Conservation (phyloP, 1,139 yeast species). For the Suhomyces bokatorum region DNA sequence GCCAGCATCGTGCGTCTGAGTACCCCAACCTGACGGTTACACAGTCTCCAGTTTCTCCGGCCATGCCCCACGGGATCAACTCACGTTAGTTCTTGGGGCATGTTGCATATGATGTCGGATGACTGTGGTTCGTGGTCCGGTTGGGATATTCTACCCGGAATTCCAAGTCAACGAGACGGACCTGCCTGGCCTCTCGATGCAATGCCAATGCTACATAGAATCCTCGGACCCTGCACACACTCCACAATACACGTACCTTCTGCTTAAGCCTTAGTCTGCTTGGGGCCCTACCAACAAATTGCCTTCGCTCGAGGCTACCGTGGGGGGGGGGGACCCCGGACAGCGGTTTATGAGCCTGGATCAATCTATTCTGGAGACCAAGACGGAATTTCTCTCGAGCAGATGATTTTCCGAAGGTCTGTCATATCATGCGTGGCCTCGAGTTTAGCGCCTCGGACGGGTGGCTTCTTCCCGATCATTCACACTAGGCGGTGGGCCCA, state of each 20-base stretch:
- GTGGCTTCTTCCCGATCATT: neutral
- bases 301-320: no score
- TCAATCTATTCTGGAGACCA: neutral
- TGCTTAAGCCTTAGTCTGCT: neutral
- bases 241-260: neutral
- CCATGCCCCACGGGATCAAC: slow-evolving; percentile 8
- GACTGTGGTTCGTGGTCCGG: neutral
- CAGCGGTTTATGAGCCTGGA: no score
- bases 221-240: no score
- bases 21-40: slow-evolving; percentile 10
- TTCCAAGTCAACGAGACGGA: no score
- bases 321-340: no score
- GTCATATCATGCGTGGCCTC: neutral
- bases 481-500: neutral
- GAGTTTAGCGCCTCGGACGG: neutral
- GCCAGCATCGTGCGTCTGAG: neutral
- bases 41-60: slow-evolving; percentile 17
- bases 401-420: neutral
- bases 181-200: no score
- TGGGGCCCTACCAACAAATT: neutral
- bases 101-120: slow-evolving; percentile 3
- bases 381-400: neutral
- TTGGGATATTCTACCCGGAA: neutral
- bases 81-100: slow-evolving; percentile 7
- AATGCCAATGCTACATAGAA: neutral